Percentiles rank a stretch among this genome's conserved stretches.
Evolutionary conservation across 2,329 filamentous ascomycete genomes (phyloP).

Genomic region (Fusarium hostae): DNA sequence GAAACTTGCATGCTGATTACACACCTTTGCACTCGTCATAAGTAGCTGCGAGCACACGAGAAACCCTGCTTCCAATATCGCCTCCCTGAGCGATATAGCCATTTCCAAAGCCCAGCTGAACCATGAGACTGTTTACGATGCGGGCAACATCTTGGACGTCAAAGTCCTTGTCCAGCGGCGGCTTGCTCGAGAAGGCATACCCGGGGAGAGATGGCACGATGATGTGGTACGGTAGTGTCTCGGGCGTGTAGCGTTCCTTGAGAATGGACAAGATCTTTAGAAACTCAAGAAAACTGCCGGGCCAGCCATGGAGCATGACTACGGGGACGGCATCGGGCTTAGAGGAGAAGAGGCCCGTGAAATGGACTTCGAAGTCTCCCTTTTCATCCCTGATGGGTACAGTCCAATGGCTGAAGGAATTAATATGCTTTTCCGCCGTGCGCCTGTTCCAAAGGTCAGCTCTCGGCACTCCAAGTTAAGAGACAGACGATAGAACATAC

Average conservation of each 20-base stretch:
- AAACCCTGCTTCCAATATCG: not conserved
- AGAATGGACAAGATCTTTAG: not conserved
- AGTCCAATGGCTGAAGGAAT: slow-evolving; percentile 5
- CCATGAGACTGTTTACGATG: not conserved
- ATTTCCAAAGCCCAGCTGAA: slow-evolving; percentile 1
- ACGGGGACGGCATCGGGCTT: not conserved
- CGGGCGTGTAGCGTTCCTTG: not conserved
- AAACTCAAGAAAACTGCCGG: slow-evolving; percentile 11
- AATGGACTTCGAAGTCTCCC: not conserved
- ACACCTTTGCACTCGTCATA: slow-evolving; percentile 9
- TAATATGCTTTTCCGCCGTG: not conserved
- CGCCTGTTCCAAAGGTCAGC: not conserved
- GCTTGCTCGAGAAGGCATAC: not conserved
- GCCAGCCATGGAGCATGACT: slow-evolving; percentile 5
- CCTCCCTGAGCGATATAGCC: slow-evolving; percentile 8
- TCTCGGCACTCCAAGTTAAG: rapidly evolving
- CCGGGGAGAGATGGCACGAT: not conserved
- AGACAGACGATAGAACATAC: not conserved
- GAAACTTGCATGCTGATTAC: rapidly evolving
- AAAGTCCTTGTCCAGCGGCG: not conserved
- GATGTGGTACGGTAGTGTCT: slow-evolving; percentile 2
- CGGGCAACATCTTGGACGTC: not conserved
- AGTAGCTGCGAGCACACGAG: not conserved
- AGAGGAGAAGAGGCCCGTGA: not conserved
- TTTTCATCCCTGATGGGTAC: not conserved